Evolutionary conservation across 2,329 filamentous ascomycete species (phyloP), one percentile per base, ranked within the genome.

Genomic region (Aspergillus sp.): DNA sequence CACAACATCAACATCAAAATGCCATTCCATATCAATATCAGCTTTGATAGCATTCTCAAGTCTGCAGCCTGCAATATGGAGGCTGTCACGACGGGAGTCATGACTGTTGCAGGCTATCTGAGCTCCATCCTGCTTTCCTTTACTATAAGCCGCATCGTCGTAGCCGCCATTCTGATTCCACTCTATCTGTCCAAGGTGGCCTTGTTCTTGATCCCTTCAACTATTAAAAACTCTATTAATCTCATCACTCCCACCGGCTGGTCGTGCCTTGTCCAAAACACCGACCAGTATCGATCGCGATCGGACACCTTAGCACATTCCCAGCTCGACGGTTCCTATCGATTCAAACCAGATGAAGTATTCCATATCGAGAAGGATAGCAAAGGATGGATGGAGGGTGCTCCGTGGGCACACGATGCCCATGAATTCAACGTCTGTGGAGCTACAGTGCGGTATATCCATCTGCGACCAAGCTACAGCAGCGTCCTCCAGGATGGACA

Each of bases 361-460:
- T 47, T 54, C 20, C 42, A 41, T 1, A 17, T 54, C 19, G 22
- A 40, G 27, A 30, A 9, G 39, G n/a, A 17, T 5, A 2, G 39
- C 39, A 40, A 15, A 1, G 39, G 39, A 17, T 40, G 39, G 39
- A 6, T n/a, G n/a, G 9, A 17, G 15, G 8, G 39, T 3, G 15
- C 44, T 5, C 51, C 51, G 6, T 54, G 33, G 19, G 27, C 51
- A n/a, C 19, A 27, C 20, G 51, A 54, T 27, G 47, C 51, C 11
- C 30, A 54, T 30, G 33, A 46, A 11, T 54, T 54, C 44, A 24
- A 19, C 4, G 51, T 54, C 42, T 54, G 51, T 33, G 51, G 51
- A 4, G 51, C 51, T 4, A 54, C 30, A 3, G 51, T 40, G 9
- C 42, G 51, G 3, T 54, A 54, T 13, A 15, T 54, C 44, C 51